A percentile compares a stretch with the other conserved stretches of the same genome.
Conservation (phyloP, 371 early-diverging fungal genomes). For the Circinella minor region DNA sequence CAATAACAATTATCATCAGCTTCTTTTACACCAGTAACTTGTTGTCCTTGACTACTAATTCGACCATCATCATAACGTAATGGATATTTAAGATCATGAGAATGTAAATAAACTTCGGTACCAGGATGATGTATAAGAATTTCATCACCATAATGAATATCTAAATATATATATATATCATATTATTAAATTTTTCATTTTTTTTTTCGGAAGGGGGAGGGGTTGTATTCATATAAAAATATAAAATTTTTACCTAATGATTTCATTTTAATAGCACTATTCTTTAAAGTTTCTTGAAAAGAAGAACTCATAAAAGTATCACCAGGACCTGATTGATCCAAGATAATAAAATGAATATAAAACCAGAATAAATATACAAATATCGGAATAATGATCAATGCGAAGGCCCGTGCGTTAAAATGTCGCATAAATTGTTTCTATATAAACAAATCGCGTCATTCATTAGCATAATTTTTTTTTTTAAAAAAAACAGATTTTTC, state of each 20-base stretch:
- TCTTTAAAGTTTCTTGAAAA: slow-evolving; percentile 89
- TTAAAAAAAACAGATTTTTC: too few relatives aligned
- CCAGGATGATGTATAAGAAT: slow-evolving; percentile 82
- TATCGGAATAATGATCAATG: slow-evolving; percentile 80
- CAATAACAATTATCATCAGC: slow-evolving; percentile 83
- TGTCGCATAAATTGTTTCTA: slow-evolving; percentile 71
- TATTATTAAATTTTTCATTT: neutral
- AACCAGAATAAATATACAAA: slow-evolving; percentile 79
- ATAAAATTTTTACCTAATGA: slow-evolving; percentile 39
- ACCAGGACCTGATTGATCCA: slow-evolving; percentile 87
- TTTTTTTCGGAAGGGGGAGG: neutral
- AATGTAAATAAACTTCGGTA: slow-evolving; percentile 82
- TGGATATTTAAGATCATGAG: slow-evolving; percentile 84
- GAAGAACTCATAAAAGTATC: slow-evolving; percentile 90
- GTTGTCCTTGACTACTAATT: slow-evolving; percentile 90
- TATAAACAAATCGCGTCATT: neutral
- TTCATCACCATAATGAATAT: slow-evolving; percentile 81
- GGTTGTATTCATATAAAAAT: too few relatives aligned
- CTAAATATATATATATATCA: slow-evolving; percentile 27
- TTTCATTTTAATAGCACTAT: slow-evolving; percentile 73
- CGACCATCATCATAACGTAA: slow-evolving; percentile 92
- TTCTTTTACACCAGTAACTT: slow-evolving; percentile 84
- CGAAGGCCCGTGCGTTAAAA: slow-evolving; percentile 68
- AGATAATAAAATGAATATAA: slow-evolving; percentile 81
- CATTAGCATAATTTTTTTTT: neutral